Percentiles rank a stretch among this genome's conserved stretches.
phyloP scores from a whole-genome alignment of 2,329 filamentous ascomycete species.

The Fusarium circinatum region DNA sequence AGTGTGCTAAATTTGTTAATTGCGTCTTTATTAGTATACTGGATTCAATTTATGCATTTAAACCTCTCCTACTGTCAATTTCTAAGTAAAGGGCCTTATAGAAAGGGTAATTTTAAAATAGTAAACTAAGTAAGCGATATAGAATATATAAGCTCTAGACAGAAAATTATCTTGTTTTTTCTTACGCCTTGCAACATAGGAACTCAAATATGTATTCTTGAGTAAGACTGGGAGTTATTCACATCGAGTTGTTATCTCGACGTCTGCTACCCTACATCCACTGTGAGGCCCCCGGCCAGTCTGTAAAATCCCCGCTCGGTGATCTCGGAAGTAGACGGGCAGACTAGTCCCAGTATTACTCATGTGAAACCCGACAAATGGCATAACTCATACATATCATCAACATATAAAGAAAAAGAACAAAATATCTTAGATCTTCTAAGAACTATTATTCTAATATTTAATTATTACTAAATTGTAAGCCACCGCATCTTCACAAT shows the following conservation, averaged over 20 bases:
- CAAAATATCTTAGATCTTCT: rapidly evolving
- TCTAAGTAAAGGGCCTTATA: rapidly evolving
- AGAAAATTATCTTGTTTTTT: no score
- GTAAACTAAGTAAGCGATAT: no score
- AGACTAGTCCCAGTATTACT: not conserved
- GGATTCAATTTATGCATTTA: no score
- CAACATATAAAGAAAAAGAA: not conserved
- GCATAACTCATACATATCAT: not conserved
- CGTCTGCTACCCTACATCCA: not conserved
- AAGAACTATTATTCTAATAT: no score
- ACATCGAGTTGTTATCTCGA: no score
- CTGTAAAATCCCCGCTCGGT: not conserved
- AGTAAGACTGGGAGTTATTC: no score
- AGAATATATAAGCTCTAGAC: no score
- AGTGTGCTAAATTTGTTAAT: rapidly evolving
- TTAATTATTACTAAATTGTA: not conserved
- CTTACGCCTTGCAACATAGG: not conserved
- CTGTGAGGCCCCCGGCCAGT: not conserved
- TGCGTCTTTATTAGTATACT: no score
- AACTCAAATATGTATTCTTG: not conserved
- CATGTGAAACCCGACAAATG: not conserved
- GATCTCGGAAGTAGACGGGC: not conserved
- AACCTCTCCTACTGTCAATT: no score
- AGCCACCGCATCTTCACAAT: not conserved
- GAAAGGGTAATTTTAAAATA: no score